Percentiles rank a stretch among this genome's conserved stretches.
phyloP scores from a whole-genome alignment of 1,284 basidiomycete species.

The Apiotrichum mycotoxinovorans region DNA sequence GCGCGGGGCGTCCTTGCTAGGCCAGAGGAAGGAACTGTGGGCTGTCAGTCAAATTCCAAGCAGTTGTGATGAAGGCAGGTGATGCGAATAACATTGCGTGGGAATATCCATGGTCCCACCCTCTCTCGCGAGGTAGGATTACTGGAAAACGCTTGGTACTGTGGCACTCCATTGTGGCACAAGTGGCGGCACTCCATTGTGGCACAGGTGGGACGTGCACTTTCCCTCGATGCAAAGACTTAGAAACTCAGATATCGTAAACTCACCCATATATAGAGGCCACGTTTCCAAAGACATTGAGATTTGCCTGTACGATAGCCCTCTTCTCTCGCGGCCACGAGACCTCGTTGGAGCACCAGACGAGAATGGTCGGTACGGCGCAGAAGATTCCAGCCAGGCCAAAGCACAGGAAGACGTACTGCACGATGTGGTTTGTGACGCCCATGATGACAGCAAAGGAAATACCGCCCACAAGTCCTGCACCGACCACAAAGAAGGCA shows the following conservation, averaged over 20 bases:
- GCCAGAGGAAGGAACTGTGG: slow-evolving; percentile 46
- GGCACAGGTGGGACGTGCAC: too few species aligned
- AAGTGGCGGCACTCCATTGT: too few species aligned
- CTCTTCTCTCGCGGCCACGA: slow-evolving; percentile 39
- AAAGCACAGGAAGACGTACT: slow-evolving; percentile 51
- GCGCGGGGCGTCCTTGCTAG: slow-evolving; percentile 35
- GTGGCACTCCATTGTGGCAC: too few species aligned
- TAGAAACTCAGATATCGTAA: too few species aligned
- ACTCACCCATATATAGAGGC: slow-evolving; percentile 39
- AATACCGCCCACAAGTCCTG: slow-evolving; percentile 25
- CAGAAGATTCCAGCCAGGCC: slow-evolving; percentile 46
- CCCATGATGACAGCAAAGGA: slow-evolving; percentile 45
- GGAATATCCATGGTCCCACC: too few species aligned
- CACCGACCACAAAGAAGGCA: slow-evolving; percentile 36
- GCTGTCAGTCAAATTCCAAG: too few species aligned
- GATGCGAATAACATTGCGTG: too few species aligned
- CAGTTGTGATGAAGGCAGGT: too few species aligned
- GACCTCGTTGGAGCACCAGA: slow-evolving; percentile 39
- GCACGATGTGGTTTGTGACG: slow-evolving; percentile 31
- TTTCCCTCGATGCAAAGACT: too few species aligned
- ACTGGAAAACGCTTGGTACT: too few species aligned
- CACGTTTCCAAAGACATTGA: slow-evolving; percentile 39
- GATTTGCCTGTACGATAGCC: slow-evolving; percentile 35
- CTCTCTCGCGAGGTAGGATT: too few species aligned
- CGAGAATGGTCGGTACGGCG: slow-evolving; percentile 42